Evolutionary conservation across 2,329 filamentous ascomycete species (phyloP).

Genomic region (Colletotrichum limetticola): DNA sequence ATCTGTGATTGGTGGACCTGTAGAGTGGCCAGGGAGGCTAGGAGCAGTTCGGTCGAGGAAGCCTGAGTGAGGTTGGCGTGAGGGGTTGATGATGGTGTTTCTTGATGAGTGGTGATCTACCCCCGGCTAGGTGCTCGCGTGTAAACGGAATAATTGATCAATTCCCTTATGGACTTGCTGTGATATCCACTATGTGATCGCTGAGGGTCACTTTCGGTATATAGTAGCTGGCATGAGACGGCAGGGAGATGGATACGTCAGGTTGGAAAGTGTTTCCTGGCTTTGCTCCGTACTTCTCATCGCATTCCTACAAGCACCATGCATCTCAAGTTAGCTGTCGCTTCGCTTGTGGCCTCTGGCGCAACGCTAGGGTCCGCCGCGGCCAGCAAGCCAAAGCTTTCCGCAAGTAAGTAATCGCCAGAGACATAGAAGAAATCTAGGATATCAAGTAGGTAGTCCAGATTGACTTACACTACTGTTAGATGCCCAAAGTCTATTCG

Average conservation of each 20-base stretch:
- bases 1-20: conserved; percentile 20
- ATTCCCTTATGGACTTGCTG: background rate
- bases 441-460: background rate
- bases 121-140: background rate
- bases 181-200: background rate
- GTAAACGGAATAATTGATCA: background rate
- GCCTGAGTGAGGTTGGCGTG: conserved; percentile 8
- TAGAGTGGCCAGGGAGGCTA: background rate
- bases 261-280: background rate
- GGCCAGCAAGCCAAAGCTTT: conserved; percentile 14
- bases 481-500: conserved; percentile 50
- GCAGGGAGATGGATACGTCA: background rate
- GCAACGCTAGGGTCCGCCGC: conserved; percentile 19
- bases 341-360: conserved; percentile 24
- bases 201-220: background rate
- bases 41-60: background rate
- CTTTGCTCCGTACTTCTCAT: background rate
- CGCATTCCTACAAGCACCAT: background rate
- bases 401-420: background rate
- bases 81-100: background rate
- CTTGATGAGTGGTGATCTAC: background rate
- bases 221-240: background rate
- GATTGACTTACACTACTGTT: background rate
- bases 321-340: conserved; percentile 1
- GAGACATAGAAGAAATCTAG: too few species aligned